Conservation (phyloP, 2,329 filamentous ascomycete species). For the Scedosporium apiospermum region DNA sequence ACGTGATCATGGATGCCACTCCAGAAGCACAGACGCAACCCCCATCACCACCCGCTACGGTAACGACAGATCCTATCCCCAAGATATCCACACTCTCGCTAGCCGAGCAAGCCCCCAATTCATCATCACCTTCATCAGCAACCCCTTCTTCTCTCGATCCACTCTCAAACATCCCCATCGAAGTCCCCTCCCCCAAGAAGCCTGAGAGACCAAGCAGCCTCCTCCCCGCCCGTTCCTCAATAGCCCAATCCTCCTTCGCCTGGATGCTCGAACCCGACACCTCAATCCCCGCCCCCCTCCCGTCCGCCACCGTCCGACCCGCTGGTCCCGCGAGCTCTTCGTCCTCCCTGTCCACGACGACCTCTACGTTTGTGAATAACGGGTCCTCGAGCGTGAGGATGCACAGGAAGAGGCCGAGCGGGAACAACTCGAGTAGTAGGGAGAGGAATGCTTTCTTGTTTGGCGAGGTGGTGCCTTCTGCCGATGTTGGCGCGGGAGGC, state of each 20-base stretch:
- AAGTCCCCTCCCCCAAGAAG: not conserved
- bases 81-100: slow-evolving; percentile 14
- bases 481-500: slow-evolving; percentile 19
- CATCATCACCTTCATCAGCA: slow-evolving; percentile 6
- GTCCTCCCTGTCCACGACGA: slow-evolving; percentile 9
- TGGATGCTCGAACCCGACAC: slow-evolving; percentile 64
- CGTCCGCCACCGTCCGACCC: slow-evolving; percentile 18
- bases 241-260: slow-evolving; percentile 67
- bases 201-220: slow-evolving; percentile 13
- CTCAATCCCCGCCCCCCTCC: slow-evolving; percentile 16
- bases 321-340: slow-evolving; percentile 4
- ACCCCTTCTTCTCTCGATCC: not conserved
- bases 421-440: slow-evolving; percentile 24
- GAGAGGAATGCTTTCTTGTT: slow-evolving; percentile 52
- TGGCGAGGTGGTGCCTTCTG: slow-evolving; percentile 37
- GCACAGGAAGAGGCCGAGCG: slow-evolving; percentile 27
- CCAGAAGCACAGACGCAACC: not conserved
- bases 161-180: not conserved
- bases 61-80: slow-evolving; percentile 8
- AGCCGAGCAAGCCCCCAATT: slow-evolving; percentile 8
- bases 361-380: not conserved
- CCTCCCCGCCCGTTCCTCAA: slow-evolving; percentile 52
- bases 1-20: slow-evolving; percentile 2
- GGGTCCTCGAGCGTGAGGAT: slow-evolving; percentile 5
- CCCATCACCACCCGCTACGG: not conserved